Conservation (phyloP, 2,329 filamentous ascomycete genomes). For the Exserohilum rostratum region DNA sequence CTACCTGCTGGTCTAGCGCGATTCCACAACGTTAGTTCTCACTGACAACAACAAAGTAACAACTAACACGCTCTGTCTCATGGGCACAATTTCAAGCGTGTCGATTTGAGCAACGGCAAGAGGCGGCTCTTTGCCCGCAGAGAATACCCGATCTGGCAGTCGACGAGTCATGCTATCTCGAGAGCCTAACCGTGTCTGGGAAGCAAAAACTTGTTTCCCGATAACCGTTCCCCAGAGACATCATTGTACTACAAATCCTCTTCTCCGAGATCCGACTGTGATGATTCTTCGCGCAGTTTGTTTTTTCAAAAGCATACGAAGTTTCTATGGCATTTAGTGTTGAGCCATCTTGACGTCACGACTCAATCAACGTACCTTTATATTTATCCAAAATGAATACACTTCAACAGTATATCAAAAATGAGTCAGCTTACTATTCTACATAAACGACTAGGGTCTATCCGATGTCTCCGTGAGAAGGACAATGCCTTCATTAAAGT, state of each 20-base stretch:
- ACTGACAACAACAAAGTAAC: constrained; percentile 3
- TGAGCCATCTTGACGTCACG: constrained; percentile 8
- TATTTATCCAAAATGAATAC: background rate
- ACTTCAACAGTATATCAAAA: background rate
- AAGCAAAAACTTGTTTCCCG: background rate
- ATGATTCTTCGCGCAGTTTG: too few relatives aligned
- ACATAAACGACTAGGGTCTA: constrained; percentile 15
- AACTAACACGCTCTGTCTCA: too few relatives aligned
- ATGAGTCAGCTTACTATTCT: constrained; percentile 13
- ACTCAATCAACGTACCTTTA: background rate
- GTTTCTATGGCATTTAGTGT: background rate
- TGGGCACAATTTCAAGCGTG: background rate
- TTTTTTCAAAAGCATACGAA: background rate
- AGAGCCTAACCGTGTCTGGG: background rate
- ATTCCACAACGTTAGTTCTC: constrained; percentile 1
- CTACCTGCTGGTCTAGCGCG: background rate
- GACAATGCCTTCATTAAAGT: constrained; percentile 9
- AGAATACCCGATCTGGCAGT: background rate
- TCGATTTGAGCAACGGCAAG: too few relatives aligned
- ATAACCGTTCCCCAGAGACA: background rate
- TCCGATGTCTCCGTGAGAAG: constrained; percentile 12
- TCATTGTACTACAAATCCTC: too few relatives aligned
- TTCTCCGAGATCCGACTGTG: too few relatives aligned
- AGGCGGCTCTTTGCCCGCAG: too few relatives aligned
- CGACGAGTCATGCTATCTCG: background rate